Evolutionary conservation across 805 yeast genomes (phyloP).

Genomic region (Suhomyces faveliae): DNA sequence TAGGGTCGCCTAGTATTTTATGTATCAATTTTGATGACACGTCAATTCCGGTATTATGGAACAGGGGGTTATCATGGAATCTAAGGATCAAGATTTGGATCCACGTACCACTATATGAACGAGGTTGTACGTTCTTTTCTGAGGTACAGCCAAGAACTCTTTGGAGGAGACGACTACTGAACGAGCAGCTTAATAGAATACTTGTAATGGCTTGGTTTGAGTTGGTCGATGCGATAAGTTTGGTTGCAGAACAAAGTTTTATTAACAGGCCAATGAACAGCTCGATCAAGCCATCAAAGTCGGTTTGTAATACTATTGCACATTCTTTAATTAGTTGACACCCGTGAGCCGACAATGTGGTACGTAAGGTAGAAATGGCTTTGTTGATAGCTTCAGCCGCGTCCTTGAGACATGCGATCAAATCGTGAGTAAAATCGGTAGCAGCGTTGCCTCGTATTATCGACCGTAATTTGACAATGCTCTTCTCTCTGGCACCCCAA

Average conservation of each 20-base stretch:
- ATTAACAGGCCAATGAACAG: conserved; percentile 46
- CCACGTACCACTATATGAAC: conserved; percentile 70
- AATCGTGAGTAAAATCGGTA: conserved; percentile 33
- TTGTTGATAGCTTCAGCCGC: conserved; percentile 59
- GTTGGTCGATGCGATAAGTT: conserved; percentile 59
- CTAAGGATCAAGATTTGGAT: conserved; percentile 58
- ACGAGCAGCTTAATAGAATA: conserved; percentile 54
- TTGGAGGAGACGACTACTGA: conserved; percentile 49
- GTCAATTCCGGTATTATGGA: conserved; percentile 33
- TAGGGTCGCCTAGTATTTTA: conserved; percentile 74
- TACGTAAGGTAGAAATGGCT: conserved; percentile 71
- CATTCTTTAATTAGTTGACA: conserved; percentile 76
- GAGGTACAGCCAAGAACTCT: conserved; percentile 50
- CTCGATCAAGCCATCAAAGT: conserved; percentile 52
- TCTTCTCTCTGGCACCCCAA: conserved; percentile 74
- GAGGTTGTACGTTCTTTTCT: conserved; percentile 72
- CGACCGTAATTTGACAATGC: conserved; percentile 55
- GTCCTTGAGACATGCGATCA: conserved; percentile 32
- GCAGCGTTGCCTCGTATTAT: conserved; percentile 58
- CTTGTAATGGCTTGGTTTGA: conserved; percentile 57
- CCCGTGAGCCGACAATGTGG: conserved; percentile 74
- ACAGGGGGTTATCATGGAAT: conserved; percentile 38
- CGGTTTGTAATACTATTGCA: conserved; percentile 37
- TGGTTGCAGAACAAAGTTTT: conserved; percentile 58
- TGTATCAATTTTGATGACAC: conserved; percentile 49